Evolutionary conservation across 495 filamentous ascomycete genomes (phyloP), one percentile per base, ranked within the genome.

Genomic region (Trichoderma reesei): DNA sequence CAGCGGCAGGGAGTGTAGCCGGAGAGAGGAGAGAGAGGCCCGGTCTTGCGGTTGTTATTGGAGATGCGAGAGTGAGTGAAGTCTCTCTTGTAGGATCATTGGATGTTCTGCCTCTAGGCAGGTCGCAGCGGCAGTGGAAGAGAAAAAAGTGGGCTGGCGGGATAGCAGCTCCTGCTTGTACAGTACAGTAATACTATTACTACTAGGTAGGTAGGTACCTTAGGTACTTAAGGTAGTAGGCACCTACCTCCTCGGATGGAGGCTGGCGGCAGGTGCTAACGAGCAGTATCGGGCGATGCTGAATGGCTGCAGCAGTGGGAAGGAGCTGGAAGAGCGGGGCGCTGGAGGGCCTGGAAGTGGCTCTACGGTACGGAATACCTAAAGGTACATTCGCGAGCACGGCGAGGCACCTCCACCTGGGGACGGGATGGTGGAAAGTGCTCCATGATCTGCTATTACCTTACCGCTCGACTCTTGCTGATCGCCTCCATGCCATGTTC

Each of bases 41-140:
- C n/a, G 44, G 16, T 48, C 5, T 18, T n/a, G 44, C 16, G 16
- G n/a, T 18, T 48, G 44, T 7, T 14, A 10, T 36, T 34, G 51
- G 51, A 10, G 51, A 33, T 8, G 8, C 26, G 4, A 46, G 13
- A 46, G 42, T 16, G 44, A 48, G 44, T 48, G 44, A 26, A 56
- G 51, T 56, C 51, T 56, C 20, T 34, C 13, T 18, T 34, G 26
- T 20, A 56, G 51, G 18, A 13, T 9, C 51, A 7, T 54, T 54
- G 5, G 5, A 54, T 3, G 26, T 18, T 33, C 11, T 33, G 51
- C 34, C 51, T 20, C 51, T 14, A 56, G 26, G 26, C 26, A 56
- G 51, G 51, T 56, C 51, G 8, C 51, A 56, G 51, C 51, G 51
- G 51, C 34, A 56, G 51, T 56, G 51, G 51, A 14, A 56, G 1